Evolutionary conservation across 2,329 filamentous ascomycete species (phyloP), one percentile per base, ranked within the genome.

Genomic region (Trichoderma sp.): DNA sequence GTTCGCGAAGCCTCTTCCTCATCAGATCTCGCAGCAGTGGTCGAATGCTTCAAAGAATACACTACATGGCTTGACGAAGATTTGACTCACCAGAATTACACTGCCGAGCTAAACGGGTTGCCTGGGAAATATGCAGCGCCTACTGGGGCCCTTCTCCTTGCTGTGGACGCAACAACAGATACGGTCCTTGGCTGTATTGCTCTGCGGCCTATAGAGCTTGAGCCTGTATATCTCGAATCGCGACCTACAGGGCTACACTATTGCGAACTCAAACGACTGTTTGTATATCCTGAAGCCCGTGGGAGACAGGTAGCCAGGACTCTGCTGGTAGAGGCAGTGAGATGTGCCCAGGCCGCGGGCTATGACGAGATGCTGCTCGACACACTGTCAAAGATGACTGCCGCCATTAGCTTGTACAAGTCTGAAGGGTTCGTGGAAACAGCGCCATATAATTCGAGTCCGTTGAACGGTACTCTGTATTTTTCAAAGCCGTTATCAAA

Each of bases 251-350:
- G 74, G 6, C 35, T 60, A 4, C 74, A 71, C 24, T 80, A 79
- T 64, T 80, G 80, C 33, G 81, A 82, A 50, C 63, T 82, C 21
- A 82, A 81, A 53, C 75, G 80, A 9, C 75, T 82, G 2, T 82
- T 79, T 62, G 78, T 82, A 6, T 81, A 81, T 21, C 80, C 81
- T 0, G 79, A 78, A 50, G 80, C 78, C 3, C 73, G 80, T 14
- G 81, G 80, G 6, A 75, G 79, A 7, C 77, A 75, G 3, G 77
- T 81, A 21, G 79, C 80, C 0, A 75, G 76, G n/a, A 75, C 60
- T 2, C 53, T 82, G 50, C 56, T 81, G 4, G 62, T 50, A 3
- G 78, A 81, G 60, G 75, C 75, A 1, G n/a, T 80, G 7, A 38
- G 29, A 12, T 60, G 38, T 9, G 80, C 80, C 0, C 38, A 24